A percentile compares a stretch with the other conserved stretches of the same genome.
These are phyloP conservation scores for Tardiomyces blankii DNA, from an alignment of 1,139 yeast species.

Conservation along the genomic window DNA sequence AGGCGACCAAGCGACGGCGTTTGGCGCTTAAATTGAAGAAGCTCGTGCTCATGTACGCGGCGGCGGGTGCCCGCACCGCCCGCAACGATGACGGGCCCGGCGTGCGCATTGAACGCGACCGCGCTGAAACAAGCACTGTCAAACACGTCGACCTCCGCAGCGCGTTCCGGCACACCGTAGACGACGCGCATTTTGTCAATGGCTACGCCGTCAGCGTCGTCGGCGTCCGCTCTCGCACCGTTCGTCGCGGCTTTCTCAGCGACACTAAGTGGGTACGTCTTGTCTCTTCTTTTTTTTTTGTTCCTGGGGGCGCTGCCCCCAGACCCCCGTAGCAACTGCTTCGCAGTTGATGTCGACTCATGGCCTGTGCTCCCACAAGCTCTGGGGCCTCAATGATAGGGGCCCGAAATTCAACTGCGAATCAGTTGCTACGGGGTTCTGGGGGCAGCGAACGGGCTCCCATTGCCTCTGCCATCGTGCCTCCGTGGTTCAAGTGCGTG, in stretches of 20 bases:
- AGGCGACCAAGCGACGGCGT: conserved; percentile 60
- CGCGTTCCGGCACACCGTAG: conserved; percentile 21
- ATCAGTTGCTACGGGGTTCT: no score
- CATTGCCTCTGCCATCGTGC: no score
- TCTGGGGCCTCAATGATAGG: no score
- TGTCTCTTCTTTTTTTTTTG: no score
- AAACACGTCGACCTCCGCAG: neutral
- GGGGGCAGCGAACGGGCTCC: no score
- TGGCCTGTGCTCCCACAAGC: no score
- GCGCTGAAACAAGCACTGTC: neutral
- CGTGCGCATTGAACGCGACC: neutral
- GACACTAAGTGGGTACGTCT: neutral
- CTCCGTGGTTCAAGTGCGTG: no score
- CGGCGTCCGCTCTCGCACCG: conserved; percentile 37
- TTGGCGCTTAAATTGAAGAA: conserved; percentile 49
- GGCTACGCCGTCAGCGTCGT: conserved; percentile 53
- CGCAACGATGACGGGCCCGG: conserved; percentile 2
- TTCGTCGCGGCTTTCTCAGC: conserved; percentile 21
- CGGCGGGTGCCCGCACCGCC: conserved; percentile 60
- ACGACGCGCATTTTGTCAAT: conserved; percentile 39
- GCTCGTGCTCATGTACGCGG: conserved; percentile 54
- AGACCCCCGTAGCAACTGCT: no score
- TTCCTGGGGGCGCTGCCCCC: no score
- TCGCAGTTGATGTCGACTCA: no score
- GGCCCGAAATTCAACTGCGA: no score